These are phyloP conservation scores for Daldinia sp. DNA, from an alignment of 2,329 filamentous ascomycete species.

Conservation along the genomic window DNA sequence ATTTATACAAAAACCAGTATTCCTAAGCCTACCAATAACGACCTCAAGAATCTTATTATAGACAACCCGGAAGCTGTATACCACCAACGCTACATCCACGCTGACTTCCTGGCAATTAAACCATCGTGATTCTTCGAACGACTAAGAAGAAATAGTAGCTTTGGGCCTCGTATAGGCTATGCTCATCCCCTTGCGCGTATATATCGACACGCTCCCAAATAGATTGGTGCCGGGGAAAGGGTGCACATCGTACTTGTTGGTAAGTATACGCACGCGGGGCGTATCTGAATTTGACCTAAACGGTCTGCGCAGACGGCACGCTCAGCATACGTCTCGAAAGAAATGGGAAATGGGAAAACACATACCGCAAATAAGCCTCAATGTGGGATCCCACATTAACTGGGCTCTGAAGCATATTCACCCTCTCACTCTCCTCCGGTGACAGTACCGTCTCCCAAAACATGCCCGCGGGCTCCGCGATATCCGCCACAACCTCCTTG, in stretches of 20 bases:
- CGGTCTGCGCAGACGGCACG: neutral
- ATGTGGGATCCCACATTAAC: slow-evolving; percentile 3
- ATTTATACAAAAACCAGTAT: neutral
- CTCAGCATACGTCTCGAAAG: neutral
- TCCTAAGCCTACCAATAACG: neutral
- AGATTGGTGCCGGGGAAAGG: slow-evolving; percentile 21
- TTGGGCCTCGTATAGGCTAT: neutral
- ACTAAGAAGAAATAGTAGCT: neutral
- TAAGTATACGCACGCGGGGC: slow-evolving; percentile 20
- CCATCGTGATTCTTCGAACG: neutral
- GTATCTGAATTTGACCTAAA: slow-evolving; percentile 17
- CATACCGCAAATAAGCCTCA: slow-evolving; percentile 13
- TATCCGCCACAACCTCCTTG: slow-evolving; percentile 33
- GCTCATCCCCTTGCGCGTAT: slow-evolving; percentile 10
- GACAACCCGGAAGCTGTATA: neutral
- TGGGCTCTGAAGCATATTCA: neutral
- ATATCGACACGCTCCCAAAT: slow-evolving; percentile 20
- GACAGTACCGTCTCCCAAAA: slow-evolving; percentile 26
- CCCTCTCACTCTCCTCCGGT: slow-evolving; percentile 7
- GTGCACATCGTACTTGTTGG: slow-evolving; percentile 11
- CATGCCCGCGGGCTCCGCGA: slow-evolving; percentile 34
- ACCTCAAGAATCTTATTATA: neutral
- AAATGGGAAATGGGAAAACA: neutral
- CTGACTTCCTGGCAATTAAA: neutral
- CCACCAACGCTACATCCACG: neutral